Base-by-base conservation (phyloP, 768 basidiomycete genomes). In the Termitomyces sp. region DNA sequence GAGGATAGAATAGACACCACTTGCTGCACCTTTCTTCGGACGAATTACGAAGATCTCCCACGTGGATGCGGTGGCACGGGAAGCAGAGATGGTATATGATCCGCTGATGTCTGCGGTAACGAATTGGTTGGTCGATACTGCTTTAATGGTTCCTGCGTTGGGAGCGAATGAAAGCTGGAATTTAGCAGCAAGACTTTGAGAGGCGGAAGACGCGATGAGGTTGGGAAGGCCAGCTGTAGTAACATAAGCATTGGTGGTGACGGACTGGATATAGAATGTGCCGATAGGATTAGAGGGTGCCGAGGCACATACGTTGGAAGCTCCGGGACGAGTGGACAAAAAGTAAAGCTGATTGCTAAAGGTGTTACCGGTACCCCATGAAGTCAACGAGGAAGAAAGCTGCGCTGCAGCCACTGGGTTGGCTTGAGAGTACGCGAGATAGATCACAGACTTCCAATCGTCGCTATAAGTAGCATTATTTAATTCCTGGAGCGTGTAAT, bases 401-500 rank as follows among this genome's bases (percentile, higher is more conserved):
- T 57, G 50, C 11, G 66, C 68, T 9, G 71, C 70, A 5, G 52
- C 56, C 33, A 60, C 54, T 1, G 71, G 64, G 31, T 63, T 64
- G 22, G 60, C 59, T 50, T 69, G 65, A 12, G 68, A 66, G 50
- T 66, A 68, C 3, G 70, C 71, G 51, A 66, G 64, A 44, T 72
- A 66, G 44, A 72, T 72, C 38, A 72, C 60, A 15, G 63, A 60
- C 52, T 70, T 72, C 71, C 71, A 72, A 29, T 67, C 66, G 53
- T 72, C 70, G 46, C 66, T 65, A 47, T 59, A 53, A 15, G 53
- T 59, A 22, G 63, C 42, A 48, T 69, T 57, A 20, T 62, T 65
- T 48, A 71, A 45, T 53, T 72, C 70, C 23, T 39, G 29, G 9
- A 61, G 43, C 9, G 69, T 60, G 55, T 71, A 71, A 48, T 60